phyloP scores from a whole-genome alignment of 768 basidiomycete species.

The Gautieria morchelliformis region DNA sequence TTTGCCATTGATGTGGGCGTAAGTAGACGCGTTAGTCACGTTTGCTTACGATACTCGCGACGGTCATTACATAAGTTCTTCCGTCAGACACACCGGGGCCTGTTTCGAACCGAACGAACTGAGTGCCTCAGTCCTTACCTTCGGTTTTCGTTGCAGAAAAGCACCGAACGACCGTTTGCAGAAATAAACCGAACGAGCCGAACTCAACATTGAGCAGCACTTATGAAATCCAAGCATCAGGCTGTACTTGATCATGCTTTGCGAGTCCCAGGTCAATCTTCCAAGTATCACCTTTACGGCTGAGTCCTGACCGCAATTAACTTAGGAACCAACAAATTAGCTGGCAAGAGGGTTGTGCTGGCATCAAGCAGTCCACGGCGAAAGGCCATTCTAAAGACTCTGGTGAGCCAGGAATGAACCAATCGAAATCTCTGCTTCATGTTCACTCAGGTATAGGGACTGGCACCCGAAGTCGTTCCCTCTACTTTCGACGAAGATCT shows the following conservation, averaged over 20 bases:
- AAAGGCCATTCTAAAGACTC: conserved; percentile 68
- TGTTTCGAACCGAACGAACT: too few relatives aligned
- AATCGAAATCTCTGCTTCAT: not conserved
- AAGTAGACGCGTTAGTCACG: not conserved
- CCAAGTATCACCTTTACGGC: too few relatives aligned
- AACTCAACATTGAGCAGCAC: too few relatives aligned
- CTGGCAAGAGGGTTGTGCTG: conserved; percentile 69
- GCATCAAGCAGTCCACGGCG: conserved; percentile 84
- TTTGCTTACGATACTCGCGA: too few relatives aligned
- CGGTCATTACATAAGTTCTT: too few relatives aligned
- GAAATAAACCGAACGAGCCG: too few relatives aligned
- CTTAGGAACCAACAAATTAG: conserved; percentile 43
- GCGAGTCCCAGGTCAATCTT: conserved; percentile 40
- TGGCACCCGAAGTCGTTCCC: conserved; percentile 61
- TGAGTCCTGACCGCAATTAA: conserved; percentile 7
- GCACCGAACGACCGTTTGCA: too few relatives aligned
- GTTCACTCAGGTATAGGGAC: conserved; percentile 30
- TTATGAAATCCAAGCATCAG: conserved; percentile 32
- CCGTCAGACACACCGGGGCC: too few relatives aligned
- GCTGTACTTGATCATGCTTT: conserved; percentile 56
- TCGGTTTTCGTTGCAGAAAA: too few relatives aligned
- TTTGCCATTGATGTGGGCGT: conserved; percentile 17
- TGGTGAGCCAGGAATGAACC: conserved; percentile 32
- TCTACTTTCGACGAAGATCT: conserved; percentile 79
- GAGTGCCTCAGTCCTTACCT: too few relatives aligned